These are phyloP conservation scores for Ulota crispa DNA, from an alignment of 225 moss, liverwort and hornwort species.

Conservation along the genomic window DNA sequence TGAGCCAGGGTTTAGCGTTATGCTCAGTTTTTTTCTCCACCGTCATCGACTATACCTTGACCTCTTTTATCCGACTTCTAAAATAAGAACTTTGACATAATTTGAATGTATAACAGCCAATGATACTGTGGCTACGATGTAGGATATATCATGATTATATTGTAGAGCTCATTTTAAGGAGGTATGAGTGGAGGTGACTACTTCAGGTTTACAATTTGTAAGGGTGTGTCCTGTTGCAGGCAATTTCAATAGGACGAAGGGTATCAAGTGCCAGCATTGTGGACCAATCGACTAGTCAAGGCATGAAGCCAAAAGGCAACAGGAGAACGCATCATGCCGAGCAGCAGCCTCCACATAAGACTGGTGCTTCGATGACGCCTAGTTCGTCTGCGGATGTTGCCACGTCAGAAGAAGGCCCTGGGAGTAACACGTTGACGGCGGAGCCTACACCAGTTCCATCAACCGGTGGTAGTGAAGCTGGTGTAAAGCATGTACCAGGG, in stretches of 20 bases:
- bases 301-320: constrained; percentile 59
- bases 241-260: constrained; percentile 55
- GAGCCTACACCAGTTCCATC: constrained; percentile 42
- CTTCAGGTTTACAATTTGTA: constrained; percentile 24
- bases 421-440: constrained; percentile 20
- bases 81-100: background rate
- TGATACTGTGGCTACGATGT: background rate
- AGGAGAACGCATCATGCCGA: constrained; percentile 52
- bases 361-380: constrained; percentile 17
- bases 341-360: constrained; percentile 38
- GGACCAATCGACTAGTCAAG: constrained; percentile 45
- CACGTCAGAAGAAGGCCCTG: constrained; percentile 38
- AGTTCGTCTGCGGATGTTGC: constrained; percentile 31
- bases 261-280: constrained; percentile 38
- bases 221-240: constrained; percentile 44
- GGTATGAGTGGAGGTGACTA: background rate
- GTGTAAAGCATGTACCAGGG: constrained; percentile 40
- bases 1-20: constrained; percentile 27
- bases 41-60: background rate
- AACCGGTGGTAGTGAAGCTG: constrained; percentile 50
- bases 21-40: background rate
- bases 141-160: background rate
- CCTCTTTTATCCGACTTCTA: background rate
- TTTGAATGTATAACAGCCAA: background rate
- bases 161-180: background rate